phyloP scores from a whole-genome alignment of 2,329 filamentous ascomycete species.

The Hymenoscyphus scutula region DNA sequence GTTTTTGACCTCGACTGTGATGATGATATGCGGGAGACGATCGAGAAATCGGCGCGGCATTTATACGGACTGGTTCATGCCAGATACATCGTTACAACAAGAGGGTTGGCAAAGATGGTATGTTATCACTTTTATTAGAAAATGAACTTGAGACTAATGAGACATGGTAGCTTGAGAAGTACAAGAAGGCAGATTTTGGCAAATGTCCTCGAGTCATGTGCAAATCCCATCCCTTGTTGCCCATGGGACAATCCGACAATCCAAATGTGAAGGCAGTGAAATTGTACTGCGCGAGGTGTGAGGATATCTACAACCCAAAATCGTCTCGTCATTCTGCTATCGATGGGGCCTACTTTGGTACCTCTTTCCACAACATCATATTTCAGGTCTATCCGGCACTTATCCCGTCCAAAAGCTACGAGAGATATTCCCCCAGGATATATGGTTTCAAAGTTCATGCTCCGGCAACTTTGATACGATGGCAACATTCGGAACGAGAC shows the following conservation, averaged over 20 bases:
- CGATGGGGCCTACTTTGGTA: slow-evolving; percentile 96
- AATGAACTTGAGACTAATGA: slow-evolving; percentile 19
- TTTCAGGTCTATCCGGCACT: slow-evolving; percentile 97
- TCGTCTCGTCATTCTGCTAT: slow-evolving; percentile 93
- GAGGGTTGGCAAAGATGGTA: slow-evolving; percentile 96
- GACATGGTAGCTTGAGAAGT: slow-evolving; percentile 82
- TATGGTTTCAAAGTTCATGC: slow-evolving; percentile 97
- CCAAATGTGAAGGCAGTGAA: slow-evolving; percentile 88
- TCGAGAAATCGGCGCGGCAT: slow-evolving; percentile 94
- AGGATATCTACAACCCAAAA: slow-evolving; percentile 98
- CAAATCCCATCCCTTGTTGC: slow-evolving; percentile 86
- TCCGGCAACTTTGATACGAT: slow-evolving; percentile 79
- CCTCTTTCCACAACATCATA: slow-evolving; percentile 97
- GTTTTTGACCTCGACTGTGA: slow-evolving; percentile 99
- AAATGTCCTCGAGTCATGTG: slow-evolving; percentile 97
- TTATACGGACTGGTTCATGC: slow-evolving; percentile 96
- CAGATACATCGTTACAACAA: slow-evolving; percentile 92
- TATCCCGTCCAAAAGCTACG: slow-evolving; percentile 78
- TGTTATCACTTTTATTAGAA: slow-evolving; percentile 26
- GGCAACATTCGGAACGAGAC: slow-evolving; percentile 80
- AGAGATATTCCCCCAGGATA: slow-evolving; percentile 84
- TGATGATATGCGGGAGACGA: slow-evolving; percentile 96
- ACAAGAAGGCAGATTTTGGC: slow-evolving; percentile 96
- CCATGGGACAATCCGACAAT: slow-evolving; percentile 90
- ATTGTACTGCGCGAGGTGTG: slow-evolving; percentile 94